A percentile compares a stretch with the other conserved stretches of the same genome.
phyloP scores from a whole-genome alignment of 768 basidiomycete genomes.

The Lentinula sp. region DNA sequence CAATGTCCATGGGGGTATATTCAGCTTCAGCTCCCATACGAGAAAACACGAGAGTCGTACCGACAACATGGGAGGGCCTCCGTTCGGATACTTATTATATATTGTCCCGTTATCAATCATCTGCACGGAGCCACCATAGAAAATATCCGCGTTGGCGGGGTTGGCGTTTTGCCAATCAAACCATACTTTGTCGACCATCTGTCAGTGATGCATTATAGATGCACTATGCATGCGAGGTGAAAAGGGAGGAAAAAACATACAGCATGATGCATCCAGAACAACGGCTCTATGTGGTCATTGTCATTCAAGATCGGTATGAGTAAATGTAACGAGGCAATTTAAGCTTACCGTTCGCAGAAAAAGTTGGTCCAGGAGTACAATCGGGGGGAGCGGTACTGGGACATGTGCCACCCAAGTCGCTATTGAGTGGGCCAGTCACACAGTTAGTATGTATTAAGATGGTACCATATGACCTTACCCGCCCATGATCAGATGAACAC shows the following conservation, averaged over 20 bases:
- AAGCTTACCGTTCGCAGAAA: constrained; percentile 22
- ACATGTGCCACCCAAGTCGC: constrained; percentile 22
- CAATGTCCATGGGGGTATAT: too few species aligned
- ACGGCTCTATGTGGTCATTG: constrained; percentile 17
- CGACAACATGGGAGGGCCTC: constrained; percentile 17
- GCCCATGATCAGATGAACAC: constrained; percentile 25
- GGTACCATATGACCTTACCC: constrained; percentile 13
- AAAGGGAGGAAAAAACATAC: constrained; percentile 11
- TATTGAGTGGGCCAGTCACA: neutral
- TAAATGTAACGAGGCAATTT: neutral
- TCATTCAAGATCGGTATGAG: neutral
- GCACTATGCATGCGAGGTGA: neutral
- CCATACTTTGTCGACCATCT: constrained; percentile 31
- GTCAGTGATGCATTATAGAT: neutral
- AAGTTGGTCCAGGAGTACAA: constrained; percentile 22
- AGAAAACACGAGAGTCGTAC: constrained; percentile 6
- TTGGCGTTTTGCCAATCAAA: constrained; percentile 25
- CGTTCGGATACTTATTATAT: constrained; percentile 17
- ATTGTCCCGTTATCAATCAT: constrained; percentile 13
- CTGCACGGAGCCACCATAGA: constrained; percentile 24
- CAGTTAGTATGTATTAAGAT: too few species aligned
- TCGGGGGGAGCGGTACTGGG: constrained; percentile 15
- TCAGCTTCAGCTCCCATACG: too few species aligned
- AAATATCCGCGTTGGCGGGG: constrained; percentile 17
- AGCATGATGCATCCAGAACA: constrained; percentile 28